Evolutionary conservation across 2,329 filamentous ascomycete species (phyloP).

Genomic region (Chaetomiaceae sp.): DNA sequence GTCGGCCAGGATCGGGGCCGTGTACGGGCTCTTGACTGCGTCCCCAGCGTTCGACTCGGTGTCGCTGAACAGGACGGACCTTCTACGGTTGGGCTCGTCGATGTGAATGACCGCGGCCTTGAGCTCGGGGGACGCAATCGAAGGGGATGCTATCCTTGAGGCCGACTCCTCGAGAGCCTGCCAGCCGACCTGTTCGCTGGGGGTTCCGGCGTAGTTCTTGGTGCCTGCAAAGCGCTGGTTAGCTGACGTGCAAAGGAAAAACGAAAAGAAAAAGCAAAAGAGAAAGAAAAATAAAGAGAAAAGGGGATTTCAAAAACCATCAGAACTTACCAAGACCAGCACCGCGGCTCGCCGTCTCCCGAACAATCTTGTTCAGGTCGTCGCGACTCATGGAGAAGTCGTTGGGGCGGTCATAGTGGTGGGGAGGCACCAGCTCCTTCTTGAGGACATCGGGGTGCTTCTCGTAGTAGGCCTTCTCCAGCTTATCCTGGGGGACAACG

Average conservation of each 20-base stretch:
- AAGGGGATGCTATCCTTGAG: conserved; percentile 69
- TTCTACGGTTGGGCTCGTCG: conserved; percentile 56
- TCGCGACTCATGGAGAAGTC: conserved; percentile 87
- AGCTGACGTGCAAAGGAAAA: no score
- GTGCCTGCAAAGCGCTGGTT: conserved; percentile 49
- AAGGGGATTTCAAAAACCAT: no score
- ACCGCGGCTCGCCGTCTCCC: conserved; percentile 58
- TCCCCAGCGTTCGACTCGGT: conserved; percentile 46
- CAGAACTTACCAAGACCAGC: conserved; percentile 46
- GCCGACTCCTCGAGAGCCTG: conserved; percentile 80
- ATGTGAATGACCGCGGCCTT: conserved; percentile 64
- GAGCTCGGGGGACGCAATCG: conserved; percentile 44
- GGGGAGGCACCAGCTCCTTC: conserved; percentile 64
- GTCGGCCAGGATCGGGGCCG: conserved; percentile 78
- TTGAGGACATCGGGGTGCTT: conserved; percentile 81
- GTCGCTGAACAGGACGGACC: conserved; percentile 42
- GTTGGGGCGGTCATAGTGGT: conserved; percentile 51
- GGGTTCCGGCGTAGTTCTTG: conserved; percentile 63
- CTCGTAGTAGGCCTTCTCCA: conserved; percentile 87
- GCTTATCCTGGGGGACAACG: conserved; percentile 67
- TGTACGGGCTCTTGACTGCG: conserved; percentile 58
- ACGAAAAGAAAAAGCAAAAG: no score
- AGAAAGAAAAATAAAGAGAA: no score
- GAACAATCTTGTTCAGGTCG: conserved; percentile 85
- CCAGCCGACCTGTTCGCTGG: conserved; percentile 87